A percentile compares a stretch with the other conserved stretches of the same genome.
phyloP scores from a whole-genome alignment of 192 early-diverging fungal species.

The Podila verticillata region DNA sequence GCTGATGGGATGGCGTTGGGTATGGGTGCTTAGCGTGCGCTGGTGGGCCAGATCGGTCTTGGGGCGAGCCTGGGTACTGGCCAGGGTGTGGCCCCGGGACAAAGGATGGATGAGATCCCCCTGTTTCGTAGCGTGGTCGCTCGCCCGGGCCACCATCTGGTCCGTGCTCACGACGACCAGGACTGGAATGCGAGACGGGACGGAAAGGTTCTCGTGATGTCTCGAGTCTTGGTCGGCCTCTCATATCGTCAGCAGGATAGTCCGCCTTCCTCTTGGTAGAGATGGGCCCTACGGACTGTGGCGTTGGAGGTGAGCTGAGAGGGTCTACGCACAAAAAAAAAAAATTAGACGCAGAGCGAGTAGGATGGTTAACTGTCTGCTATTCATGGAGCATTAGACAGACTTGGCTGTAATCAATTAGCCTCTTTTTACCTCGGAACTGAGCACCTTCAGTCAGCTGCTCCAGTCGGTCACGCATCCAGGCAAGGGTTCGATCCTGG shows the following conservation, averaged over 20 bases:
- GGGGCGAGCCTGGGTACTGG: background rate
- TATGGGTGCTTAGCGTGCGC: background rate
- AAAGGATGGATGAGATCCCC: background rate
- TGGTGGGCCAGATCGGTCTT: background rate
- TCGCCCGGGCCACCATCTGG: background rate
- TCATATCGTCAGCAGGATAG: conserved; percentile 10
- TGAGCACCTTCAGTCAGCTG: conserved; percentile 16
- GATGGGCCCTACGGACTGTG: conserved; percentile 20
- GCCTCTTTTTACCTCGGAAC: conserved; percentile 16
- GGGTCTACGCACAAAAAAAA: background rate
- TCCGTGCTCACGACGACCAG: background rate
- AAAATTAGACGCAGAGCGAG: background rate
- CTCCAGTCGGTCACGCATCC: conserved; percentile 47
- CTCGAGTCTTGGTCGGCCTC: conserved; percentile 21
- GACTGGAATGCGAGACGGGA: background rate
- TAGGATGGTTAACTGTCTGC: background rate
- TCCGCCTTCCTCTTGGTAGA: conserved; percentile 33
- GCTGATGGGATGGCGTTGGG: background rate
- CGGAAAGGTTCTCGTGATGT: background rate
- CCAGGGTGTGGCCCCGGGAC: background rate
- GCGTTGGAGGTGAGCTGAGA: conserved; percentile 17
- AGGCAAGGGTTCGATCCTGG: conserved; percentile 30
- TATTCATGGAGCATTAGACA: background rate
- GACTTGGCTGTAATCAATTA: background rate
- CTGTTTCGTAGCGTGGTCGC: background rate